Base-by-base conservation (phyloP, 371 early-diverging fungal genomes). In the Amoeboradix gromovi region DNA sequence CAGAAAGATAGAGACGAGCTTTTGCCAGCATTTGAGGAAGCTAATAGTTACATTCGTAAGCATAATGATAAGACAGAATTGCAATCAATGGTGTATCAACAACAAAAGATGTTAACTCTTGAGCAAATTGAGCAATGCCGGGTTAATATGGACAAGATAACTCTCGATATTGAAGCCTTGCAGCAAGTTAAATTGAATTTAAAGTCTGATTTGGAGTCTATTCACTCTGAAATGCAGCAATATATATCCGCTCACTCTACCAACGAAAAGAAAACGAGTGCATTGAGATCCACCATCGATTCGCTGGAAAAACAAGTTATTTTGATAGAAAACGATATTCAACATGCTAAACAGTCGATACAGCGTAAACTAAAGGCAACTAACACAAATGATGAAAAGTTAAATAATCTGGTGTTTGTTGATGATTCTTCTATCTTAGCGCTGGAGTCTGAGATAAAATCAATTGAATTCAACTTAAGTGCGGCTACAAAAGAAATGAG, bases 11-110 rank as follows among this genome's bases (percentile, higher is more conserved):
- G 66, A 30, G 28, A 30, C 0, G 67, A 66, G 30, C 30, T 29
- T 29, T 28, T 22, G n/a, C 17, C 30, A 1, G 22, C 30, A 22
- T 70, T 30, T 1, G 31, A 22, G 0, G 30, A 29, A 1, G 70
- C 66, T 29, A 70, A 66, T 32, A n/a, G 30, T 22, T 92, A 84
- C 73, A 71, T 93, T 28, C 78, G 82, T 71, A 80, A 82, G 16
- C 92, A 91, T 73, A 93, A 93, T 72, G 82, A 82, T 31, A 72
- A 90, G 66, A 80, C 84, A 12, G 71, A 76, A 30, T 84, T 86
- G 66, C 83, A 86, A 73, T 88, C 87, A 30, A 80, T 81, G 31
- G 76, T 90, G 0, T 88, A 83, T 72, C 92, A 91, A 74, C 79
- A 83, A n/a, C 79, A 82, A 31, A 70, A 80, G 0, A 76, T 75